These are phyloP conservation scores for Canariomyces notabilis DNA, from an alignment of 2,329 filamentous ascomycete genomes.

Conservation along the genomic window DNA sequence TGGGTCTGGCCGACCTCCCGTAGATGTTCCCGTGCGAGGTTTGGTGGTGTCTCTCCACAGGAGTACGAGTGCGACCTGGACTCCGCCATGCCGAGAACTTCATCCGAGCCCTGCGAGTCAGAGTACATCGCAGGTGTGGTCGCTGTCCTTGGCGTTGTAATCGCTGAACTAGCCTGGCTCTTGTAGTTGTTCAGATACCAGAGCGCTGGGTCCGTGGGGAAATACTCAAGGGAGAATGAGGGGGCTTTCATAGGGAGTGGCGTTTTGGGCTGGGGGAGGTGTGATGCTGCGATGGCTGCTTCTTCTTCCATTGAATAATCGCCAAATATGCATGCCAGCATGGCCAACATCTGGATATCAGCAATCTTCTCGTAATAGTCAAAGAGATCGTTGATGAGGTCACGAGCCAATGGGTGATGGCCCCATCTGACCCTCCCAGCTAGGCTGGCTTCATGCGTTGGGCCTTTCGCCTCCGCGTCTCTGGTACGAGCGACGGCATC, in stretches of 20 bases:
- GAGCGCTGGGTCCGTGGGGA: conserved; percentile 52
- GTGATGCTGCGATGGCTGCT: conserved; percentile 53
- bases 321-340: conserved; percentile 65
- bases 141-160: conserved; percentile 53
- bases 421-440: conserved; percentile 65
- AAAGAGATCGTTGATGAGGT: conserved; percentile 59
- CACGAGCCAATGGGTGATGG: conserved; percentile 56
- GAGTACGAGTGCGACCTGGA: conserved; percentile 55
- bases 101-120: conserved; percentile 54
- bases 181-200: conserved; percentile 48
- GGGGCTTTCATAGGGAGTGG: conserved; percentile 61
- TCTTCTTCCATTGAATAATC: conserved; percentile 53
- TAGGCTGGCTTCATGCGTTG: conserved; percentile 31
- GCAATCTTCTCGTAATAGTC: conserved; percentile 56
- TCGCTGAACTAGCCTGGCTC: conserved; percentile 49
- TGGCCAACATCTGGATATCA: conserved; percentile 66
- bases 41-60: conserved; percentile 57
- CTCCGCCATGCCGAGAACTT: conserved; percentile 48
- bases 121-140: conserved; percentile 52
- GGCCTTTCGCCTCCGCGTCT: conserved; percentile 17
- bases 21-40: conserved; percentile 39
- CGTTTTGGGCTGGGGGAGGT: conserved; percentile 54
- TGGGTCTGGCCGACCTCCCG: conserved; percentile 44
- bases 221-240: conserved; percentile 63
- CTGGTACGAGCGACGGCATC: conserved; percentile 47